Base-by-base conservation (phyloP, 441 rosid genomes). In the Populus hybrid region DNA sequence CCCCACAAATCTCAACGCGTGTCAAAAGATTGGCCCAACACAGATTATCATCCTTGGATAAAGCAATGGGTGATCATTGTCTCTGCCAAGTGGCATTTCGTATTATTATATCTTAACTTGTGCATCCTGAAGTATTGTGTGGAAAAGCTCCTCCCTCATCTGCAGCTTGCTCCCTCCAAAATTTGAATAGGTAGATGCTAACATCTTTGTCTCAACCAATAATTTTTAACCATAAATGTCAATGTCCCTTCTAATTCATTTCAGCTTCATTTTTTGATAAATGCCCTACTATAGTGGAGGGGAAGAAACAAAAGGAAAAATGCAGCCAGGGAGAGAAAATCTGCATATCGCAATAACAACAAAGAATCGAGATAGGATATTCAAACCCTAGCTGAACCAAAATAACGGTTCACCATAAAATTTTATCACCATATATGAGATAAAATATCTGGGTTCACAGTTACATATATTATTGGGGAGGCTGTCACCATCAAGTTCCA, bases 41-140 rank as follows among this genome's bases (percentile, higher is more conserved):
- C 79, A 84, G 82, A 83, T 87, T 87, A 94, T 91, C 91, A 72
- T 78, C 81, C 87, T 82, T 8, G 85, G 97, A 91, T 91, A 89
- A 81, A 89, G 85, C 74, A 86, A 81, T 53, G 92, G 69, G 94
- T 89, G 98, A 87, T 85, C 71, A 59, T 76, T 79, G 79, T 73
- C 73, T 57, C 65, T 23, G 77, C 93, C 88, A 85, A 78, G 86
- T 88, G 84, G 89, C 34, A 83, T 82, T 59, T 75, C 79, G 77
- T 81, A 69, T 36, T 21, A 53, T 28, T 74, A 71, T 40, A 18
- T 75, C n/a, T 74, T 26, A 12, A 26, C 69, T 12, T 4, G 18
- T 32, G 12, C 73, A 30, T 69, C 40, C 35, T 40, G 9, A 42
- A 23, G 26, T 32, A 36, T 38, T 69, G 72, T 77, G 81, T 74